phyloP scores from a whole-genome alignment of 2,329 filamentous ascomycete species.

The Arthrobotrys musiformis region DNA sequence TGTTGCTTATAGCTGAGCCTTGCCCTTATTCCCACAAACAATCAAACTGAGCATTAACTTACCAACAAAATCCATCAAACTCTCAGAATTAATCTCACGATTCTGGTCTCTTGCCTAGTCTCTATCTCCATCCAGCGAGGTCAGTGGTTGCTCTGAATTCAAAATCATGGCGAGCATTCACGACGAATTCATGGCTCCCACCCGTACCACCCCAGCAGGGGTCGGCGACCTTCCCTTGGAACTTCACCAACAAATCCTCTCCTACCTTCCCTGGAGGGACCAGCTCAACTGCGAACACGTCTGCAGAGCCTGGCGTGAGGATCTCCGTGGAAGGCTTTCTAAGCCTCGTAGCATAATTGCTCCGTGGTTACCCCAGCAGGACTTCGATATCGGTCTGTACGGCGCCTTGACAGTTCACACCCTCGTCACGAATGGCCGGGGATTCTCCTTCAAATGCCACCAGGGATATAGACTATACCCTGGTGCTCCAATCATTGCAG shows the following conservation, averaged over 20 bases:
- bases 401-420: slow-evolving; percentile 35
- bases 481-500: neutral
- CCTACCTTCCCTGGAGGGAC: slow-evolving; percentile 44
- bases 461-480: slow-evolving; percentile 9
- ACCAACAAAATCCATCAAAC: neutral
- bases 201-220: neutral
- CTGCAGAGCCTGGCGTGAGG: slow-evolving; percentile 37
- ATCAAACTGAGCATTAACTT: too few species aligned
- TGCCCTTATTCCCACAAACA: neutral
- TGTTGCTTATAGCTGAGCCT: neutral
- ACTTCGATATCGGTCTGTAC: slow-evolving; percentile 34
- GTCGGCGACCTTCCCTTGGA: slow-evolving; percentile 41
- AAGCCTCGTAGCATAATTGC: slow-evolving; percentile 19
- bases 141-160: too few species aligned
- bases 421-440: slow-evolving; percentile 15
- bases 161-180: neutral
- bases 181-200: neutral
- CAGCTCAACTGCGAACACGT: slow-evolving; percentile 48
- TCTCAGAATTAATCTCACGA: neutral
- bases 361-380: slow-evolving; percentile 36
- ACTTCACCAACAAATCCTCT: slow-evolving; percentile 46
- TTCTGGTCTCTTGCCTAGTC: neutral
- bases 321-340: slow-evolving; percentile 19
- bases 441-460: slow-evolving; percentile 32
- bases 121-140: neutral